Base-by-base conservation (phyloP, 495 filamentous ascomycete species). In the Podospora conica region DNA sequence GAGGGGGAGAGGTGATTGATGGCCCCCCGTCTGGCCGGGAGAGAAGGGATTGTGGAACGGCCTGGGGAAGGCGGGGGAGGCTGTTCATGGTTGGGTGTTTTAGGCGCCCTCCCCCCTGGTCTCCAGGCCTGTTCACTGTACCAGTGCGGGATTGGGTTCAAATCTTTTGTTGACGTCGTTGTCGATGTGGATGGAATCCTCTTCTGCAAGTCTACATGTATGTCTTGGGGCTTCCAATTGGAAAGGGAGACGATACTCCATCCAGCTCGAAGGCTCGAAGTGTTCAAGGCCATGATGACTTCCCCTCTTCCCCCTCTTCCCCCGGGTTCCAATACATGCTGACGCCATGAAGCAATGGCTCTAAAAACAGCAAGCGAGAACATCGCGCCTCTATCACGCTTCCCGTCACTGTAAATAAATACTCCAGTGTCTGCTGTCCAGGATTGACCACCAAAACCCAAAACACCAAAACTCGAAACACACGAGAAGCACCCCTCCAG, bases 51-150 rank as follows among this genome's bases (percentile, higher is more conserved):
- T 22, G 21, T 23, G 40, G 54, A 20, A 24, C 3, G 2, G 53
- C n/a, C n/a, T n/a, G n/a, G 33, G 23, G 11, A 23, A 48, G 40
- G 40, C 40, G 53, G 61, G 15, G 23, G 24, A 54, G 18, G 48
- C 11, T 33, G 61, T 27, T 10, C 29, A 3, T 22, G 23, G 24
- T 28, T 53, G 21, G 48, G 11, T 21, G 5, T 31, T 53, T 63
- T 63, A 63, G 48, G 61, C 61, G 61, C 61, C 48, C 23, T 11
- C 21, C 25, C 61, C 61, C 61, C 53, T 53, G 61, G 27, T 55
- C 33, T 22, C 12, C 57, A 22, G 27, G 57, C 59, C 18, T 20
- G 12, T 20, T 29, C 33, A 12, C 10, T 21, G 25, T 53, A 21
- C 40, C 27, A 22, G 60, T 28, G 18, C 9, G 12, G 9, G 6